These are phyloP conservation scores for Hemileccinum hortonii DNA, from an alignment of 1,284 basidiomycete species.

Conservation along the genomic window DNA sequence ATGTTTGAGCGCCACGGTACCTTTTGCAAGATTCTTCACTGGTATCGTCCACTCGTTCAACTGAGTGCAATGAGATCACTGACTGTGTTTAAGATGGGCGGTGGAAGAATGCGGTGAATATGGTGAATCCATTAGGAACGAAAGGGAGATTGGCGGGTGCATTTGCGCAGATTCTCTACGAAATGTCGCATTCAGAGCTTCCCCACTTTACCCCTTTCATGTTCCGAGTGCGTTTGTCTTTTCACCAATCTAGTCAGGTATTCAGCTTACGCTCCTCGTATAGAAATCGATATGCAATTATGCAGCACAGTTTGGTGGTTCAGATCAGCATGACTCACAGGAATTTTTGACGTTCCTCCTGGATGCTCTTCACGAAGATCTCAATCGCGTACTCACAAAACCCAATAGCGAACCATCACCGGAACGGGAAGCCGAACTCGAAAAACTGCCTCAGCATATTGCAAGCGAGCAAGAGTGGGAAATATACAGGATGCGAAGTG, in stretches of 20 bases:
- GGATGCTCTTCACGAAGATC: conserved; percentile 95
- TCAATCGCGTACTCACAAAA: conserved; percentile 85
- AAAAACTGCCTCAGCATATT: conserved; percentile 82
- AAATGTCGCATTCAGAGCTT: conserved; percentile 88
- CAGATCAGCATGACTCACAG: conserved; percentile 96
- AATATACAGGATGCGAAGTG: conserved; percentile 87
- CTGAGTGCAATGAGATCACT: conserved; percentile 1
- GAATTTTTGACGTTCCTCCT: conserved; percentile 95
- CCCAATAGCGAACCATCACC: conserved; percentile 74
- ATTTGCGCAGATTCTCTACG: conserved; percentile 81
- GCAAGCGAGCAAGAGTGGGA: conserved; percentile 95
- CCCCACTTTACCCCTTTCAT: conserved; percentile 81
- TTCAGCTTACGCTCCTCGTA: not conserved
- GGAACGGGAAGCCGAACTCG: conserved; percentile 84
- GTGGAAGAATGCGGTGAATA: conserved; percentile 88
- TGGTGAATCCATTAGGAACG: conserved; percentile 84
- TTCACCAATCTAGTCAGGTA: not conserved
- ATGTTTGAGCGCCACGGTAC: conserved; percentile 89
- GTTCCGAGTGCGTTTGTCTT: conserved; percentile 68
- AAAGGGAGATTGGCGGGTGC: conserved; percentile 83
- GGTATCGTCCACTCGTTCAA: conserved; percentile 43
- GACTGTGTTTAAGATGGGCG: conserved; percentile 61
- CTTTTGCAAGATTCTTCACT: conserved; percentile 88
- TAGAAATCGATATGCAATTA: conserved; percentile 84
- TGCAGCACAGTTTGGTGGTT: conserved; percentile 86